phyloP scores from a whole-genome alignment of 345 rosid genomes.

The Hirschfeldia incana region DNA sequence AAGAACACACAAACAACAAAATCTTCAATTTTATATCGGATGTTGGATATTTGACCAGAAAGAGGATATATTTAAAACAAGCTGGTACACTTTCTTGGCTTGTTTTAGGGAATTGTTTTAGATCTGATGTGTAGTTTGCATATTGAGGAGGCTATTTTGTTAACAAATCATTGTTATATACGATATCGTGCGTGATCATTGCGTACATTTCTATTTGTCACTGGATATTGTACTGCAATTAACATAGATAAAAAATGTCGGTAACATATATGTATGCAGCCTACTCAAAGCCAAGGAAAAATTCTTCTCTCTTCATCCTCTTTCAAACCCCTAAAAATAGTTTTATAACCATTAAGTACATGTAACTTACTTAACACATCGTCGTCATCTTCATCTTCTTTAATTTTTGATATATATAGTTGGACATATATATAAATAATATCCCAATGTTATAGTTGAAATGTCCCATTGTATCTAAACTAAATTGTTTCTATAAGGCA shows the following conservation, averaged over 20 bases:
- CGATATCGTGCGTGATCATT: neutral
- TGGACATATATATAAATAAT: neutral
- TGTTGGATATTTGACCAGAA: neutral
- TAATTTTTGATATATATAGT: neutral
- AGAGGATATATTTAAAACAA: neutral
- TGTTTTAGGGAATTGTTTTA: neutral
- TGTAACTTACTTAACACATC: neutral
- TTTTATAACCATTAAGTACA: constrained; percentile 1
- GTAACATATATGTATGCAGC: neutral
- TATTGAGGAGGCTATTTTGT: neutral
- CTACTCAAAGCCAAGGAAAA: neutral
- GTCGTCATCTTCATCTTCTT: constrained; percentile 1
- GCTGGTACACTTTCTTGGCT: neutral
- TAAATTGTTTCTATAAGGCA: neutral
- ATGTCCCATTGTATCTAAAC: neutral
- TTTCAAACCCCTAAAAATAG: neutral
- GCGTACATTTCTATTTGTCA: neutral
- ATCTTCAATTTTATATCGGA: neutral
- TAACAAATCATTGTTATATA: neutral
- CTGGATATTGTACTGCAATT: neutral
- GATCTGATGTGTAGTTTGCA: neutral
- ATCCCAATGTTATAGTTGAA: constrained; percentile 11
- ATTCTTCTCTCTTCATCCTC: neutral
- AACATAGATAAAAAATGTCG: constrained; percentile 21
- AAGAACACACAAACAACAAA: neutral